Evolutionary conservation across 2,329 filamentous ascomycete species (phyloP), one percentile per base, ranked within the genome.

Genomic region (Ophiostoma quercus): DNA sequence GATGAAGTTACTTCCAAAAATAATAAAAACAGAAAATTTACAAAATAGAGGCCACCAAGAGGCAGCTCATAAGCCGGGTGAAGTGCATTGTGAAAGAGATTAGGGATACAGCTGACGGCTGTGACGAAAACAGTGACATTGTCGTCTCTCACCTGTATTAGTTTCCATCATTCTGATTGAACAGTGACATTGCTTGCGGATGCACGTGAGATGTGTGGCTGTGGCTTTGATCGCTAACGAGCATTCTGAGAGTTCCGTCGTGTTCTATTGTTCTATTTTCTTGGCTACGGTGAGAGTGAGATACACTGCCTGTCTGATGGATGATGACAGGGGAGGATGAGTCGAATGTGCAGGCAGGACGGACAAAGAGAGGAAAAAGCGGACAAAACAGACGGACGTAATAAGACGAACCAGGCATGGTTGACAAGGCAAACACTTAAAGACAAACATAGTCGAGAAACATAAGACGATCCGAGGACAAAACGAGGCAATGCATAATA

Each of bases 211-310:
- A 57, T 57, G 22, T 57, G 25, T 62, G 57, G 57, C 57, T 32
- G 57, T 62, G 57, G 57, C 57, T 29, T 57, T 29, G 14, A 12
- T 22, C 12, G n/a, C 22, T 25, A 22, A 29, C 25, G n/a, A 25
- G n/a, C n/a, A 25, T 9, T 62, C 32, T 16, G 57, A 19, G 11
- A 6, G 25, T 62, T 62, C n/a, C 16, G 57, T 16, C 51, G 25
- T 62, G 57, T 62, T 62, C 57, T 62, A 32, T 62, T 34, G 57
- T 62, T 62, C 57, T 25, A 62, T 62, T 32, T 62, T 62, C 57
- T 62, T 25, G 51, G 25, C 25, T 34, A 3, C 7, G 2, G 51
- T 57, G 51, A 57, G 51, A 57, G 51, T 57, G 51, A 57, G 51
- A 57, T 57, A 57, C 51, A 57, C 51, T 22, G 51, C 51, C 51